A percentile compares a stretch with the other conserved stretches of the same genome.
These are phyloP conservation scores for Teratosphaeria viscida DNA, from an alignment of 2,329 filamentous ascomycete species.

Conservation along the genomic window DNA sequence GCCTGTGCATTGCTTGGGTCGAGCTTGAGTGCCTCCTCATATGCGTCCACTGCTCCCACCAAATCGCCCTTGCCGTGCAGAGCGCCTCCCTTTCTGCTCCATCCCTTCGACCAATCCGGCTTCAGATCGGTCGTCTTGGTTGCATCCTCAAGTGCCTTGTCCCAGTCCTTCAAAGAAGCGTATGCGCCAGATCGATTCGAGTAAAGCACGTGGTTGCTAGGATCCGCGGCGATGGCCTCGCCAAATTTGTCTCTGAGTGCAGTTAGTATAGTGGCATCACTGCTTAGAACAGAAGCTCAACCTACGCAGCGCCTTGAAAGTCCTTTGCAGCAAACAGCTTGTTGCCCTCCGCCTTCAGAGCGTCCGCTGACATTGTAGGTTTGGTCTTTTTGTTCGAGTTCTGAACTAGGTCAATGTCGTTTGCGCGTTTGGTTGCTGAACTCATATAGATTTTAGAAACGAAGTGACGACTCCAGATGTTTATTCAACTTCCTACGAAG, in stretches of 20 bases:
- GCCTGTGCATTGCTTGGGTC: slow-evolving; percentile 87
- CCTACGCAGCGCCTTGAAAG: slow-evolving; percentile 89
- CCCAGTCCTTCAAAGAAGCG: slow-evolving; percentile 82
- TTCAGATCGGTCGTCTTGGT: slow-evolving; percentile 90
- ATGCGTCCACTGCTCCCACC: slow-evolving; percentile 75
- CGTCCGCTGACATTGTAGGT: slow-evolving; percentile 41
- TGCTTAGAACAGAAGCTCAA: slow-evolving; percentile 16
- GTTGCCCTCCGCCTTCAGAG: slow-evolving; percentile 92
- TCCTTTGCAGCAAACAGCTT: slow-evolving; percentile 97
- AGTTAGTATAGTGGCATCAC: not conserved
- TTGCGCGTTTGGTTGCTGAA: not conserved
- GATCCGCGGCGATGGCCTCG: slow-evolving; percentile 79
- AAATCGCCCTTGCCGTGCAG: slow-evolving; percentile 81
- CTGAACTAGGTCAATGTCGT: not conserved
- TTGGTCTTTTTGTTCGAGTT: not conserved
- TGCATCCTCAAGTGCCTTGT: slow-evolving; percentile 76
- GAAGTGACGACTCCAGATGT: not conserved
- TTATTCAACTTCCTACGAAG: not conserved
- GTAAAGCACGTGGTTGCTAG: slow-evolving; percentile 90
- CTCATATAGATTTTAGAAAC: not conserved
- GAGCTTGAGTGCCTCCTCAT: slow-evolving; percentile 86
- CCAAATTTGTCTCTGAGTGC: slow-evolving; percentile 77
- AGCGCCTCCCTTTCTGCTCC: slow-evolving; percentile 85
- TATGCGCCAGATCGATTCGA: slow-evolving; percentile 87
- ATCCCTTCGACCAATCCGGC: slow-evolving; percentile 96